Conservation (phyloP, 208 protist species). For the Leishmania amazonensis region DNA sequence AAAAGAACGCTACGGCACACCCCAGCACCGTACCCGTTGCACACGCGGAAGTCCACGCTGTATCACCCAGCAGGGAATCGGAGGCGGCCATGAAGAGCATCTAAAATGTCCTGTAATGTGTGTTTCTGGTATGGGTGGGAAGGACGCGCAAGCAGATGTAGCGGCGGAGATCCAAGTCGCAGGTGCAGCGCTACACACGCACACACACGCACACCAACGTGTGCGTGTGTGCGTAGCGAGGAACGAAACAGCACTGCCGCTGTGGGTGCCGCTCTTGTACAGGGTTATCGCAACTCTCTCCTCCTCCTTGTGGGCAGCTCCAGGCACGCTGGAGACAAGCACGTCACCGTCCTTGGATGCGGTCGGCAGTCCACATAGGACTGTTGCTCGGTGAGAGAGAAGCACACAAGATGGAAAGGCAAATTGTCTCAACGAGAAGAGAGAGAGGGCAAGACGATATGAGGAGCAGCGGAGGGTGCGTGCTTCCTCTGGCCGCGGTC, state of each 20-base stretch:
- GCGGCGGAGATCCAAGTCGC: not conserved
- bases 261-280: not conserved
- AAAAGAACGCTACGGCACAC: slow-evolving; percentile 6
- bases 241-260: not conserved
- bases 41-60: not conserved
- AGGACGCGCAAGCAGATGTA: not conserved
- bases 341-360: not conserved
- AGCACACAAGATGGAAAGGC: not conserved
- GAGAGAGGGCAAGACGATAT: not conserved
- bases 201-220: not conserved
- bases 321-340: not conserved
- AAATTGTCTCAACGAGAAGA: not conserved
- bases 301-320: not conserved
- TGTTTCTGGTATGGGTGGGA: not conserved
- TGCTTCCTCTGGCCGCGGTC: not conserved
- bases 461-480: not conserved
- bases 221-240: not conserved
- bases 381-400: not conserved
- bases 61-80: not conserved
- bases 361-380: not conserved
- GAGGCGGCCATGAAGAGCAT: not conserved
- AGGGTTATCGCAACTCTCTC: not conserved
- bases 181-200: not conserved
- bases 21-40: slow-evolving; percentile 4
- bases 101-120: not conserved